Conservation (phyloP, 2,329 filamentous ascomycete genomes). For the Alternaria rosae region DNA sequence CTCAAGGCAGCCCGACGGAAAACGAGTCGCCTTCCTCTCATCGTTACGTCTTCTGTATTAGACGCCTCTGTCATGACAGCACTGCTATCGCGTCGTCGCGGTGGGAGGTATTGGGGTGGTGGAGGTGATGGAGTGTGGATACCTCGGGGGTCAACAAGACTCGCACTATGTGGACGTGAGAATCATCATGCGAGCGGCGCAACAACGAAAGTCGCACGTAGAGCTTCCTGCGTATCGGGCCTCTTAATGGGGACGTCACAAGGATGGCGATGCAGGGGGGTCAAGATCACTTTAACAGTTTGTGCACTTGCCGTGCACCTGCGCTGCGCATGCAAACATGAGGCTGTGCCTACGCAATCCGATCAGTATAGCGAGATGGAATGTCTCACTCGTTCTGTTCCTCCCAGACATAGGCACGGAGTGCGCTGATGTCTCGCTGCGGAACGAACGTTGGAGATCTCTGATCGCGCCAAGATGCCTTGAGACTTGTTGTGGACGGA, state of each 20-base stretch:
- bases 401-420: background rate
- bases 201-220: background rate
- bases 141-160: conserved; percentile 3
- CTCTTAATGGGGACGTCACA: background rate
- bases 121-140: background rate
- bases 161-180: conserved; percentile 1
- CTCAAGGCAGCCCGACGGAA: background rate
- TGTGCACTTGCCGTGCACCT: background rate
- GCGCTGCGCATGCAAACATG: background rate
- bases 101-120: background rate
- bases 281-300: background rate
- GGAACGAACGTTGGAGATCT: background rate
- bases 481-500: background rate
- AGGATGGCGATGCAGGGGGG: background rate
- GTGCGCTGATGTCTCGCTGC: background rate
- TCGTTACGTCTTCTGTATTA: background rate
- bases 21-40: background rate
- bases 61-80: background rate
- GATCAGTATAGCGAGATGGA: background rate
- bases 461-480: background rate
- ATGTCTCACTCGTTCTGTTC: background rate
- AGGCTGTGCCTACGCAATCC: background rate
- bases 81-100: background rate
- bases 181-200: background rate
- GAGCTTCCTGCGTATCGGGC: background rate